These are phyloP conservation scores for Aspergillus unguis DNA, from an alignment of 2,329 filamentous ascomycete species.

Conservation along the genomic window DNA sequence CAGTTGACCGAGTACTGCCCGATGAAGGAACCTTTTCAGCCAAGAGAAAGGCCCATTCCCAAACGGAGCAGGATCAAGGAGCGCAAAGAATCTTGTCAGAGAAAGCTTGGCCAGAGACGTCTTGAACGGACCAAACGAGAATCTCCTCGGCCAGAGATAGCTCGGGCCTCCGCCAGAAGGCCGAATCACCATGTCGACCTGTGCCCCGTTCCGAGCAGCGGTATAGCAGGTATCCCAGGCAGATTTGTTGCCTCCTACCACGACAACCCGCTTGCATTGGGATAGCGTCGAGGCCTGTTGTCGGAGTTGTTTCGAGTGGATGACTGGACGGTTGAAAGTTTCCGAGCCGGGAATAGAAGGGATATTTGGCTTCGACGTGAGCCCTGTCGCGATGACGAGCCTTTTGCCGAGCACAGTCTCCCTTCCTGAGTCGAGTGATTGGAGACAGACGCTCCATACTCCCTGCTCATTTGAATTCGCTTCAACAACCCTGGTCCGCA, in stretches of 20 bases:
- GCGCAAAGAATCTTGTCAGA: slow-evolving; percentile 59
- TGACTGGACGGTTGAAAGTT: slow-evolving; percentile 48
- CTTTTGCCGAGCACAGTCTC: slow-evolving; percentile 32
- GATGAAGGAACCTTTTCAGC: not conserved
- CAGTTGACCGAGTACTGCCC: not conserved
- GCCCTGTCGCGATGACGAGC: slow-evolving; percentile 57
- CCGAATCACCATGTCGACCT: slow-evolving; percentile 58
- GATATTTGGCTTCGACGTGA: slow-evolving; percentile 53
- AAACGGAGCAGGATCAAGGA: slow-evolving; percentile 68
- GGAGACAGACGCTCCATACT: slow-evolving; percentile 11
- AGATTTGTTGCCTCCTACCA: slow-evolving; percentile 58
- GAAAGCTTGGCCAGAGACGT: slow-evolving; percentile 6
- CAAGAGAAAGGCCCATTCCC: slow-evolving; percentile 41
- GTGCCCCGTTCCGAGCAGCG: slow-evolving; percentile 49
- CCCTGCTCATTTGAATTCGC: slow-evolving; percentile 19
- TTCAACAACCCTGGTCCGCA: not conserved
- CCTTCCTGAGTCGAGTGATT: not conserved
- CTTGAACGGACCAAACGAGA: slow-evolving; percentile 36
- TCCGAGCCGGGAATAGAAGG: slow-evolving; percentile 49
- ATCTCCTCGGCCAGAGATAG: slow-evolving; percentile 59
- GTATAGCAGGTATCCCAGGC: slow-evolving; percentile 60
- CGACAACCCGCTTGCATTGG: slow-evolving; percentile 42
- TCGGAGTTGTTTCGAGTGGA: slow-evolving; percentile 54
- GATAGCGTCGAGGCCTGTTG: slow-evolving; percentile 22
- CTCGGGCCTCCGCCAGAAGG: slow-evolving; percentile 53